Evolutionary conservation across 805 yeast species (phyloP), one percentile per base, ranked within the genome.

Genomic region (Ogataea pilisensis): DNA sequence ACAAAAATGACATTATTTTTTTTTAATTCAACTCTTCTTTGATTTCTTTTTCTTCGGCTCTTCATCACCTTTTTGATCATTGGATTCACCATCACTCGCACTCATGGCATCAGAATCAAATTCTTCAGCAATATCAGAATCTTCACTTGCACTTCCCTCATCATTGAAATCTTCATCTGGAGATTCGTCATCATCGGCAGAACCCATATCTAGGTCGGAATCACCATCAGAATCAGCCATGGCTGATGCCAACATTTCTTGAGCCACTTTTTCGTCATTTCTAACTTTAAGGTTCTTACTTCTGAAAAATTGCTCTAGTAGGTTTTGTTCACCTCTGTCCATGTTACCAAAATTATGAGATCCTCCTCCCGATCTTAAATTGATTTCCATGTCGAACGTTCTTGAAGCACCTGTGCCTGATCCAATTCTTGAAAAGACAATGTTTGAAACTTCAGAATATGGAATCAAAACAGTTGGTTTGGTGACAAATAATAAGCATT

Each of bases 381-480:
- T 72, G 38, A 93, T 78, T 51, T 91, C 93, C 67, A 93, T 68
- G 64, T 93, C 99, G 64, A 93, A 93, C 0, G 98, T 93, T 58
- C 96, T 80, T 24, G 95, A 83, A 2, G 86, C 76, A 2, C 82
- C 68, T 1, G 87, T 73, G 1, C 89, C 80, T 35, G 79, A 78
- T 8, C 96, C 95, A 8, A 93, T 85, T 64, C 99, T 82, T 4
- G 96, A 85, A 68, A 93, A 83, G 28, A 85, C 79, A 25, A 93
- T 80, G 31, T 72, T 75, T 38, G 81, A 70, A 30, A 93, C 77
- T 53, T 93, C 98, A 0, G 85, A 69, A 61, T 78, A 85, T 42
- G 97, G 95, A 49, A 93, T 85, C 61, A 85, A 85, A 31, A 93
- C 78, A 0, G 97, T 89, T 34, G 99, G 96, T 61, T 93, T 93